Percentiles rank a stretch among this genome's conserved stretches.
phyloP scores from a whole-genome alignment of 441 rosid species.

The Pelargonium fulgidum region DNA sequence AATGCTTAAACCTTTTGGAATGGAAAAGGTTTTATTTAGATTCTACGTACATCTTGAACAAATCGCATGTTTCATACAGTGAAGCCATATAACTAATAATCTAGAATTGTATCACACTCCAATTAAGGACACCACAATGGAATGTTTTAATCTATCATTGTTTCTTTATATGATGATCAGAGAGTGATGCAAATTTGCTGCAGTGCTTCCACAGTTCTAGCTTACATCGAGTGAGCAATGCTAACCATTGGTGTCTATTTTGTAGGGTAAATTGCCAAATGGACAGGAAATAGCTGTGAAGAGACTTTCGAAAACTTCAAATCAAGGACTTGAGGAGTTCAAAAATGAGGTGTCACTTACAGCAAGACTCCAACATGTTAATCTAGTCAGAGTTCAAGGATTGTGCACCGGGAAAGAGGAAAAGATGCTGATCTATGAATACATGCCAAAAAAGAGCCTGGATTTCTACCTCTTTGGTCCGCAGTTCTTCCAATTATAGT shows the following conservation, averaged over 20 bases:
- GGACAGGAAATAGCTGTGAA: conserved; percentile 24
- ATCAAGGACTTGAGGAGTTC: conserved; percentile 24
- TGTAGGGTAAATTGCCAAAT: conserved; percentile 15
- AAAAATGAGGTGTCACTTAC: conserved; percentile 19
- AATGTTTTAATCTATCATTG: neutral
- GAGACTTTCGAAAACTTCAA: conserved; percentile 20
- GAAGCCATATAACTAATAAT: neutral
- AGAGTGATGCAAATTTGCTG: neutral
- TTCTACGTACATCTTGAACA: neutral
- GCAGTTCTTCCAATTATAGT: neutral
- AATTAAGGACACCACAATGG: neutral
- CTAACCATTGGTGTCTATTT: neutral
- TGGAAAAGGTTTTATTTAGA: neutral
- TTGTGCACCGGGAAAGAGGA: conserved; percentile 20
- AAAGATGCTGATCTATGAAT: conserved; percentile 19
- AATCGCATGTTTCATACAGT: neutral
- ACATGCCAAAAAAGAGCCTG: conserved; percentile 20
- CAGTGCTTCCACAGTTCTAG: neutral
- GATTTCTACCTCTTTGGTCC: conserved; percentile 18
- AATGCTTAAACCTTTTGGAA: neutral
- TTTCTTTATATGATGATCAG: no score
- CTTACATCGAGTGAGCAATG: neutral
- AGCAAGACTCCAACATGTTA: conserved; percentile 21
- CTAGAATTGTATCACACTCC: no score
- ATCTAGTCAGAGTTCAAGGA: conserved; percentile 18